phyloP scores from a whole-genome alignment of 192 early-diverging fungal species.

The Kickxella alabastrina region DNA sequence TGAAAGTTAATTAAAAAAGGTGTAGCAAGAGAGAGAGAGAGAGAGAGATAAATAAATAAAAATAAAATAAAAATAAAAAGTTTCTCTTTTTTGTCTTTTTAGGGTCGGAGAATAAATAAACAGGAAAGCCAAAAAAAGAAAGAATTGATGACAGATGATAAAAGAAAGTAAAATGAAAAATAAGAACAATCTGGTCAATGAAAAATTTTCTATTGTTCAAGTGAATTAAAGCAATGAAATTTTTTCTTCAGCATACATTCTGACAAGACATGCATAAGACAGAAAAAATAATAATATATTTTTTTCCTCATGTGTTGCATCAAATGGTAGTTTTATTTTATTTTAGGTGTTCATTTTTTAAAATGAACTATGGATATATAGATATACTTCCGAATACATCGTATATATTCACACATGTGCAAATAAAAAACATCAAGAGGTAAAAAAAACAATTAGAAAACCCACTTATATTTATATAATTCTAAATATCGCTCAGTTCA shows the following conservation, averaged over 20 bases:
- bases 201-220: too few species aligned
- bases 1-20: not conserved
- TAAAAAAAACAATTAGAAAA: not conserved
- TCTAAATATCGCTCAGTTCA: conserved; percentile 4
- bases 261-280: not conserved
- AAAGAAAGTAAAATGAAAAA: not conserved
- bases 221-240: too few species aligned
- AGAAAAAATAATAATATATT: not conserved
- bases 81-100: not conserved
- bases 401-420: too few species aligned
- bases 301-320: not conserved
- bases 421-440: not conserved
- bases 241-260: too few species aligned
- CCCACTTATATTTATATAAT: too few species aligned
- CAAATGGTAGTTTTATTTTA: not conserved
- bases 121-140: not conserved
- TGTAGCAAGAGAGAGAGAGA: not conserved
- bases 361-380: too few species aligned
- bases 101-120: not conserved
- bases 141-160: not conserved
- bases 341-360: not conserved
- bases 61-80: not conserved
- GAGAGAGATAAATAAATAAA: not conserved
- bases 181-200: not conserved
- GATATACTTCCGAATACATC: too few species aligned